phyloP scores from a whole-genome alignment of 2,329 filamentous ascomycete species.

The Rugonectria rugulosa region DNA sequence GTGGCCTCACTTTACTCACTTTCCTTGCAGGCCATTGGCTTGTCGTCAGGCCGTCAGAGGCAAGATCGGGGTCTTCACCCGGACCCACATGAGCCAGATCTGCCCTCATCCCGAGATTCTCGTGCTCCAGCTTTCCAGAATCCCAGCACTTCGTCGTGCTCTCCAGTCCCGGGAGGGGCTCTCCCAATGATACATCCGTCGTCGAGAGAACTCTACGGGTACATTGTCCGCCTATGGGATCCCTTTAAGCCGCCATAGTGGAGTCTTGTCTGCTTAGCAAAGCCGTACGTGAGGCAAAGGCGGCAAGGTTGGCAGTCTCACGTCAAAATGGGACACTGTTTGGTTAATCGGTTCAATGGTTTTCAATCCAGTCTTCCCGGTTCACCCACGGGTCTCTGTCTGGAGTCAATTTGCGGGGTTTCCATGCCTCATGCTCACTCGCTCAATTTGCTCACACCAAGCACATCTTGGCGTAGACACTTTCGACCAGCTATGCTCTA shows the following conservation, averaged over 20 bases:
- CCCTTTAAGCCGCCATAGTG: slow-evolving; percentile 9
- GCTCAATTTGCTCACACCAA: slow-evolving; percentile 3
- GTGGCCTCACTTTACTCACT: slow-evolving; percentile 4
- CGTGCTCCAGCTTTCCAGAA: not conserved
- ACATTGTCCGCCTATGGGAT: not conserved
- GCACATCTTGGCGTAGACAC: slow-evolving; percentile 12
- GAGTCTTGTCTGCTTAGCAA: slow-evolving; percentile 9
- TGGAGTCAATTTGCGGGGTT: slow-evolving; percentile 28
- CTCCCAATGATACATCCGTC: no score
- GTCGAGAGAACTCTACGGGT: not conserved
- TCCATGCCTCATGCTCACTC: slow-evolving; percentile 27
- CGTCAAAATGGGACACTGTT: not conserved
- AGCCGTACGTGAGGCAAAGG: slow-evolving; percentile 9
- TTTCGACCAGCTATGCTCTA: slow-evolving; percentile 22
- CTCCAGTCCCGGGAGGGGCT: not conserved
- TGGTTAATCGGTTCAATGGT: not conserved
- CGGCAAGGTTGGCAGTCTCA: slow-evolving; percentile 7
- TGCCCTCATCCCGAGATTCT: slow-evolving; percentile 24
- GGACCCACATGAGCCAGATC: slow-evolving; percentile 34
- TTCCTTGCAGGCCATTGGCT: slow-evolving; percentile 9
- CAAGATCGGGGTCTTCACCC: slow-evolving; percentile 32
- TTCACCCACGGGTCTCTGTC: slow-evolving; percentile 9
- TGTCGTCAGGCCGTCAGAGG: slow-evolving; percentile 18
- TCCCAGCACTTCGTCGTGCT: not conserved
- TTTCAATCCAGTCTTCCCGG: slow-evolving; percentile 10